phyloP scores from a whole-genome alignment of 208 protist genomes.

The Phytomonas sp. region DNA sequence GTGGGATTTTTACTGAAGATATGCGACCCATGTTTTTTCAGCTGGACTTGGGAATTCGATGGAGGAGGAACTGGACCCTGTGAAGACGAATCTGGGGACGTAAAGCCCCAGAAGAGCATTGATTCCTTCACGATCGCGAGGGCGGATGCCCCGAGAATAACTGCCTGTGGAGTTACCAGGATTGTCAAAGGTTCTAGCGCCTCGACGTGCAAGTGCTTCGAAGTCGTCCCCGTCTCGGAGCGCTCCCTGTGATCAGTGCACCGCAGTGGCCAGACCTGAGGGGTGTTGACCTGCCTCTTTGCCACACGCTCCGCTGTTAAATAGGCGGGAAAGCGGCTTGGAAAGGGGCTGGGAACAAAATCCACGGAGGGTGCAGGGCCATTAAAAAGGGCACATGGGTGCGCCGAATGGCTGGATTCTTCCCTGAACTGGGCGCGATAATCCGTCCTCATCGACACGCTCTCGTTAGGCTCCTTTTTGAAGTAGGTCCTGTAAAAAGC shows the following conservation, averaged over 20 bases:
- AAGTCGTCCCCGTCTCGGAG: constrained; percentile 49
- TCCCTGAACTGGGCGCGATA: neutral
- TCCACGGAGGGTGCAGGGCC: neutral
- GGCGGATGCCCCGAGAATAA: constrained; percentile 17
- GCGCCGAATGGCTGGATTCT: neutral
- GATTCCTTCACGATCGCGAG: constrained; percentile 6
- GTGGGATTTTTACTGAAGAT: constrained; percentile 9
- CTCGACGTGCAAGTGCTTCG: constrained; percentile 70
- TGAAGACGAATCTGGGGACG: constrained; percentile 1
- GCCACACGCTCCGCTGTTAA: neutral
- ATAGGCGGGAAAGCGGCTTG: neutral
- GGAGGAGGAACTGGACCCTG: neutral
- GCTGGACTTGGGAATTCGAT: neutral
- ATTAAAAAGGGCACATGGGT: neutral
- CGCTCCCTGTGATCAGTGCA: constrained; percentile 64
- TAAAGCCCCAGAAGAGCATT: neutral
- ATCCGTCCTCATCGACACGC: neutral
- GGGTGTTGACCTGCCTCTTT: neutral
- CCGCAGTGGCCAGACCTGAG: constrained; percentile 33
- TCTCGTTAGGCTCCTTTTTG: neutral
- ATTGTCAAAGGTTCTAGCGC: constrained; percentile 45
- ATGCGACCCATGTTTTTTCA: neutral
- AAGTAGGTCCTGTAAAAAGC: neutral
- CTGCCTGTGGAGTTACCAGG: constrained; percentile 43
- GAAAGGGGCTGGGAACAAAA: neutral